Base-by-base conservation (phyloP, 345 rosid species). In the Ceriops zippeliana region DNA sequence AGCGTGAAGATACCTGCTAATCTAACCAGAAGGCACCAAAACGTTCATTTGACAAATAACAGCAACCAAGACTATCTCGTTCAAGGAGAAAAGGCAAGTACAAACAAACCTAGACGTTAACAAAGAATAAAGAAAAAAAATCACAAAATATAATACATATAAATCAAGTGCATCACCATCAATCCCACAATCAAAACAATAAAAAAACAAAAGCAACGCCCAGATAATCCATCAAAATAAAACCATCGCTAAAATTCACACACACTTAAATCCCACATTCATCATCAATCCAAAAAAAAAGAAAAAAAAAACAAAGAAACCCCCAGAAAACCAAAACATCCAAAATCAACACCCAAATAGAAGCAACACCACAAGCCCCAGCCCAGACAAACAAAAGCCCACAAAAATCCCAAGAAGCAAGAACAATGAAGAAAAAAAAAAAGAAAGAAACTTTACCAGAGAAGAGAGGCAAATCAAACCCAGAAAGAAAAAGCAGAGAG, bases 401-500 rank as follows among this genome's bases (percentile, higher is more conserved):
- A 7, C 26, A 27, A 20, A 26, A 24, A 56, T 24, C 59, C 17
- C 11, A 27, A 13, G 6, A 7, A 13, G 17, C 1, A 42, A 13
- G 17, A 1, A 2, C 5, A 15, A 42, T 3, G 4, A 52, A 20
- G 16, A 28, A 28, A 28, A 28, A 28, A 28, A 31, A 1, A 38
- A 19, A 24, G 19, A 37, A 13, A 28, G 20, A 34, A 26, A 30
- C 27, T 1, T 16, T 21, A 47, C 47, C 42, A 19, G 35, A 62
- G 13, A 7, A 65, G 60, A 21, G n/a, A 35, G 49, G 21, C 58
- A 75, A 56, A 22, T 32, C 22, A 53, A 31, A 5, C 46, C 53
- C 17, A 32, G 38, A 37, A 57, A 20, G 63, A 72, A 19, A 20
- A 31, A 30, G 75, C 63, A 46, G 70, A 58, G 68, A 24, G 76